Percentiles rank a stretch among this genome's conserved stretches.
These are phyloP conservation scores for Xylariaceae sp. DNA, from an alignment of 2,329 filamentous ascomycete species.

Conservation along the genomic window DNA sequence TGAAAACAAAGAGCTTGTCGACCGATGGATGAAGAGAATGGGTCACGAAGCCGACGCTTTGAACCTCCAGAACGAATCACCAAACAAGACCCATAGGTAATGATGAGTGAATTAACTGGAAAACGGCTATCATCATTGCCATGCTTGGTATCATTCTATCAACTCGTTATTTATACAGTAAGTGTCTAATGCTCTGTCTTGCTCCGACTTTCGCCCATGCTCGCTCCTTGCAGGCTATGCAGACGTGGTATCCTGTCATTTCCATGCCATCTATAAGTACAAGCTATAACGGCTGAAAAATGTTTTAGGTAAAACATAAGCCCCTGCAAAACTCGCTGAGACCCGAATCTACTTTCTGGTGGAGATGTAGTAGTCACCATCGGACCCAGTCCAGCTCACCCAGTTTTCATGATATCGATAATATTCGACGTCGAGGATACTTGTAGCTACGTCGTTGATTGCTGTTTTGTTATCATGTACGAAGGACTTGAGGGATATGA, in stretches of 20 bases:
- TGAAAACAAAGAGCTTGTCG: slow-evolving; percentile 89
- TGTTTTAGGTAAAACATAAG: slow-evolving; percentile 2
- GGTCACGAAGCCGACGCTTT: slow-evolving; percentile 85
- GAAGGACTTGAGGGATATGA: slow-evolving; percentile 92
- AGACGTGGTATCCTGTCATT: slow-evolving; percentile 29
- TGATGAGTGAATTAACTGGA: slow-evolving; percentile 18
- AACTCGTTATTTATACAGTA: slow-evolving; percentile 35
- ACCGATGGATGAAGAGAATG: slow-evolving; percentile 90
- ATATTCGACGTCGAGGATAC: slow-evolving; percentile 78
- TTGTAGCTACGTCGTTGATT: slow-evolving; percentile 75
- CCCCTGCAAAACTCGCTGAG: background rate
- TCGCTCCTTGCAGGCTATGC: slow-evolving; percentile 14
- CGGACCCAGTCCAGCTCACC: slow-evolving; percentile 90
- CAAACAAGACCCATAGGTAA: slow-evolving; percentile 36
- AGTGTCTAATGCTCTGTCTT: slow-evolving; percentile 29
- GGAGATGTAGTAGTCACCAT: slow-evolving; percentile 87
- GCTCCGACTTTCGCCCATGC: slow-evolving; percentile 19
- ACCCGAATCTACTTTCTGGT: slow-evolving; percentile 65
- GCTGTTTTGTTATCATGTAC: slow-evolving; percentile 81
- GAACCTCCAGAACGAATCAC: slow-evolving; percentile 69
- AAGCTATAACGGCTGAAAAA: slow-evolving; percentile 23
- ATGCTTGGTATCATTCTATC: slow-evolving; percentile 35
- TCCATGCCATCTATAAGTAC: slow-evolving; percentile 21
- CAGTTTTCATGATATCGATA: slow-evolving; percentile 68
- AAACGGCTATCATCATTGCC: slow-evolving; percentile 26